These are phyloP conservation scores for Podosphaera fusca DNA, from an alignment of 2,329 filamentous ascomycete species.

Conservation along the genomic window DNA sequence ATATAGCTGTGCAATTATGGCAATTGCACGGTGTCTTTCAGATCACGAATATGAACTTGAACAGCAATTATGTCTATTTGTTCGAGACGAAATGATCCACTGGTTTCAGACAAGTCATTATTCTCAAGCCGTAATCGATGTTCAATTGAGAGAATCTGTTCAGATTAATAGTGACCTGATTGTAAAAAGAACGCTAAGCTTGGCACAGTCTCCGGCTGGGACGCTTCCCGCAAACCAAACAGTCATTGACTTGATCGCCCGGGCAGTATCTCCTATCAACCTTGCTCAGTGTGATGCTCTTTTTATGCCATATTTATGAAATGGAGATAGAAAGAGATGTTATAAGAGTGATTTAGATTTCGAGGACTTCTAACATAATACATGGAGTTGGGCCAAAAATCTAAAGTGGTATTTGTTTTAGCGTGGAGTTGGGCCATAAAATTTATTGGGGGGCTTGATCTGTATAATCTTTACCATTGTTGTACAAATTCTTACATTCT, in stretches of 20 bases:
- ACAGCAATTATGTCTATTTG: conserved; percentile 81
- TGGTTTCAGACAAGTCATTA: conserved; percentile 75
- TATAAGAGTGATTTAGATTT: neutral
- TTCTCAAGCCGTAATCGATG: conserved; percentile 30
- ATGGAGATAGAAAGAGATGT: conserved; percentile 9
- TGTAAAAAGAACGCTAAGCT: conserved; percentile 66
- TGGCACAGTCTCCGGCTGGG: conserved; percentile 49
- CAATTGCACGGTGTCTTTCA: conserved; percentile 79
- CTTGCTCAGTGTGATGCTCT: conserved; percentile 72
- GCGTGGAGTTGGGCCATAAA: conserved; percentile 6
- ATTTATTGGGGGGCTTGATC: neutral
- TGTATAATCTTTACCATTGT: no score
- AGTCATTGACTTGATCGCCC: conserved; percentile 81
- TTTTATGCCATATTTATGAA: conserved; percentile 86
- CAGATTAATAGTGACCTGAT: conserved; percentile 75
- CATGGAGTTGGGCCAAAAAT: conserved; percentile 1
- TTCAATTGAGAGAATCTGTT: conserved; percentile 48
- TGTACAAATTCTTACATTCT: no score
- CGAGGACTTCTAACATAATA: neutral
- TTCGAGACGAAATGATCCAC: conserved; percentile 92
- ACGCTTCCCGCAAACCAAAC: conserved; percentile 91
- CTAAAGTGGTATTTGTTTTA: conserved; percentile 5
- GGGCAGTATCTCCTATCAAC: conserved; percentile 78
- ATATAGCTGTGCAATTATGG: conserved; percentile 87
- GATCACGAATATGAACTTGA: conserved; percentile 82